phyloP scores from a whole-genome alignment of 805 yeast genomes.

The Maudiozyma serrabonitensis region DNA sequence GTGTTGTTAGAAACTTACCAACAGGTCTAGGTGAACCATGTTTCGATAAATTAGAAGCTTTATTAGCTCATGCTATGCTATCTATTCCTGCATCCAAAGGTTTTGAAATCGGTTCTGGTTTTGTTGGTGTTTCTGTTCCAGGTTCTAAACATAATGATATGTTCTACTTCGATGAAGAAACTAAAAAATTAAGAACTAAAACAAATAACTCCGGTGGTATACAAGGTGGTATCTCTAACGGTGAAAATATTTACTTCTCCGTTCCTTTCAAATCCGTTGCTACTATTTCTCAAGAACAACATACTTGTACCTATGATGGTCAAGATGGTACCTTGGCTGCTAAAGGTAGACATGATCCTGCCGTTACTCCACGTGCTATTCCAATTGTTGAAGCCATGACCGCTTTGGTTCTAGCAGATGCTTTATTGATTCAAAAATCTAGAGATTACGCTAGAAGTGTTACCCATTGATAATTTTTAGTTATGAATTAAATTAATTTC shows the following conservation, averaged over 20 bases:
- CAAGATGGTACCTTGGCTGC: constrained; percentile 82
- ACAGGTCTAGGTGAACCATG: constrained; percentile 97
- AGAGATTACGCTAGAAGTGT: constrained; percentile 48
- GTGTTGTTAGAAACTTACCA: constrained; percentile 91
- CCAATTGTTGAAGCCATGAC: constrained; percentile 99
- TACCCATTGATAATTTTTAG: constrained; percentile 17
- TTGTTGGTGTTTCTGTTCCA: constrained; percentile 77
- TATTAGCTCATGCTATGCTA: constrained; percentile 94
- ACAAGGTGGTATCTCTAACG: constrained; percentile 97
- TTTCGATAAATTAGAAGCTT: constrained; percentile 92
- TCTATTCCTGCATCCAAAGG: constrained; percentile 98
- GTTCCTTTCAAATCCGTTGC: constrained; percentile 98
- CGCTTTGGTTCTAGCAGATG: constrained; percentile 86
- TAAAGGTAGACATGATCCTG: constrained; percentile 97
- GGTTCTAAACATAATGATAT: constrained; percentile 94
- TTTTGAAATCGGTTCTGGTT: constrained; percentile 95
- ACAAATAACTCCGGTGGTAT: constrained; percentile 95
- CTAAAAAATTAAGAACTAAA: constrained; percentile 64
- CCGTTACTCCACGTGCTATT: constrained; percentile 96
- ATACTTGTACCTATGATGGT: constrained; percentile 84
- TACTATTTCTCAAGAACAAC: constrained; percentile 88
- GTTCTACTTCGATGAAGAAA: constrained; percentile 51
- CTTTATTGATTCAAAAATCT: constrained; percentile 73
- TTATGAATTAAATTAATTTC: too few species aligned
- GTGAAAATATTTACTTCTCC: constrained; percentile 87